Evolutionary conservation across 179 eudicot genomes (phyloP).

Genomic region (Corrigiola litoralis): DNA sequence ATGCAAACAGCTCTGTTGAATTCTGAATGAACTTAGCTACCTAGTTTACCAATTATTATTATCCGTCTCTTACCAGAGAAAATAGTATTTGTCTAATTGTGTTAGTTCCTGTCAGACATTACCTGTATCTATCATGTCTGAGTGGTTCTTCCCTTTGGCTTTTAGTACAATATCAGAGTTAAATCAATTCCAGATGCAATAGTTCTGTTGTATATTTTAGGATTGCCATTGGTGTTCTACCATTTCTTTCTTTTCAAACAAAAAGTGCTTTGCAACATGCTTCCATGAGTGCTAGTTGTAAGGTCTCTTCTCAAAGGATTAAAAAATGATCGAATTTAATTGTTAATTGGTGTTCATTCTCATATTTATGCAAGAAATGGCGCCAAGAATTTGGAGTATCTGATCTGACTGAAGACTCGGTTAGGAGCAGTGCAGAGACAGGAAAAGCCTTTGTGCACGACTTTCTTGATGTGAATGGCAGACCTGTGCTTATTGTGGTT

Average conservation of each 20-base stretch:
- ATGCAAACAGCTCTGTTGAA: not conserved
- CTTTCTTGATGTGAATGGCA: conserved; percentile 53
- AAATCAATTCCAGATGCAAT: not conserved
- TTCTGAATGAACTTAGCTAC: not conserved
- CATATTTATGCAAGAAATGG: conserved; percentile 58
- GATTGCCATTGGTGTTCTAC: not conserved
- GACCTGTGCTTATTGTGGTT: conserved; percentile 80
- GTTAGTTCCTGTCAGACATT: not conserved
- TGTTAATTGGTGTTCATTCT: conserved; percentile 18
- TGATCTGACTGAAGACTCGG: conserved; percentile 67
- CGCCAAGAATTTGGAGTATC: conserved; percentile 83
- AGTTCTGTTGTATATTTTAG: not conserved
- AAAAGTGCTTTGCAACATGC: too few relatives aligned
- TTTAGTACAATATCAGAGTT: not conserved
- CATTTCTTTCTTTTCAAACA: too few relatives aligned
- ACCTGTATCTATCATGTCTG: not conserved
- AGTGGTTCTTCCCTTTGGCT: not conserved
- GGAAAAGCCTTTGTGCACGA: conserved; percentile 85
- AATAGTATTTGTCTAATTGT: not conserved
- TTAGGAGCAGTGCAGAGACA: conserved; percentile 52
- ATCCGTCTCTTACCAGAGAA: not conserved
- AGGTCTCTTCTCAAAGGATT: too few relatives aligned
- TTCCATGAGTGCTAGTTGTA: too few relatives aligned
- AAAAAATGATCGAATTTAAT: not conserved
- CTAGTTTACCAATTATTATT: not conserved